Evolutionary conservation across 768 basidiomycete species (phyloP).

Genomic region (Mycena vulgaris): DNA sequence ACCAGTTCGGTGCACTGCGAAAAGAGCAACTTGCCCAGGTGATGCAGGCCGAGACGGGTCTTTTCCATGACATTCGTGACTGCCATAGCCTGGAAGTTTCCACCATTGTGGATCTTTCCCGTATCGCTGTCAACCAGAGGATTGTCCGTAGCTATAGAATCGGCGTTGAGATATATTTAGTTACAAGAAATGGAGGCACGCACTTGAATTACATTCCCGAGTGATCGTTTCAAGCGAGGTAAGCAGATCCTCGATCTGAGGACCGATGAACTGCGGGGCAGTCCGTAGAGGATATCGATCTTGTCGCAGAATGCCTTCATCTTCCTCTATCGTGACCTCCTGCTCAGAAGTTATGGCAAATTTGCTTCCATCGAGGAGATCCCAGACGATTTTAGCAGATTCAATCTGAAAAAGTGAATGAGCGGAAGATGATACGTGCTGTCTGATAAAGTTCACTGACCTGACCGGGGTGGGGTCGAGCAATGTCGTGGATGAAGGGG

Average conservation of each 20-base stretch:
- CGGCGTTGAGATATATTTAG: slow-evolving; percentile 16
- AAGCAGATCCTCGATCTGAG: slow-evolving; percentile 86
- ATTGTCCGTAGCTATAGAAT: slow-evolving; percentile 84
- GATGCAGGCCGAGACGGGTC: slow-evolving; percentile 80
- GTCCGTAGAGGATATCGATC: slow-evolving; percentile 86
- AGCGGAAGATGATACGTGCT: not conserved
- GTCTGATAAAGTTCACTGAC: slow-evolving; percentile 47
- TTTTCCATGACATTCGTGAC: slow-evolving; percentile 93
- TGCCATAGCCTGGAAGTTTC: slow-evolving; percentile 88
- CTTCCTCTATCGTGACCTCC: slow-evolving; percentile 81
- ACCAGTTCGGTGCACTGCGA: slow-evolving; percentile 79
- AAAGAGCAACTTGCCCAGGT: slow-evolving; percentile 80
- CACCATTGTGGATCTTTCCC: slow-evolving; percentile 82
- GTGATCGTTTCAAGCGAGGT: slow-evolving; percentile 75
- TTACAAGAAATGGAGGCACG: slow-evolving; percentile 42
- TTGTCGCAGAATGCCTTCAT: slow-evolving; percentile 82
- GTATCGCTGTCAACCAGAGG: slow-evolving; percentile 82
- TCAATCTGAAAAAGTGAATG: slow-evolving; percentile 67
- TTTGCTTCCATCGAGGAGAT: slow-evolving; percentile 76
- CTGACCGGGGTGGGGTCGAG: slow-evolving; percentile 90
- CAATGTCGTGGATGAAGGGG: slow-evolving; percentile 82
- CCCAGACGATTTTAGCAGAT: slow-evolving; percentile 77
- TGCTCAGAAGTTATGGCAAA: slow-evolving; percentile 79
- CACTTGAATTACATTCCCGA: slow-evolving; percentile 88
- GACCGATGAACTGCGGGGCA: slow-evolving; percentile 88